Conservation (phyloP, 345 rosid species). For the Salix purpurea region DNA sequence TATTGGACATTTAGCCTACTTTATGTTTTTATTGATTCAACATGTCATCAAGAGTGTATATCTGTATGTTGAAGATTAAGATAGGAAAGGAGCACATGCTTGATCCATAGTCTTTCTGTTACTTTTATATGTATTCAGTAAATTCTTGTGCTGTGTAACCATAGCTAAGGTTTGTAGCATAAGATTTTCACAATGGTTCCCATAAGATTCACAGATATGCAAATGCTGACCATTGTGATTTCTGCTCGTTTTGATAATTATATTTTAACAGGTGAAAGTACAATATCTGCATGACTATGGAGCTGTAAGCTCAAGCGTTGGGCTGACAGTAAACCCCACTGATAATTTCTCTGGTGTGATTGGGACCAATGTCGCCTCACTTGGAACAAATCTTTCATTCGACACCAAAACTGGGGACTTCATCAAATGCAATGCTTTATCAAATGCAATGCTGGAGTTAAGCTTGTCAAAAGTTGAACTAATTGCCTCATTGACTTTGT, state of each 20-base stretch:
- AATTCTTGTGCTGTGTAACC: not conserved
- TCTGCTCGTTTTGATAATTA: slow-evolving; percentile 1
- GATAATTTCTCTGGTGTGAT: slow-evolving; percentile 77
- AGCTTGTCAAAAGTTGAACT: slow-evolving; percentile 66
- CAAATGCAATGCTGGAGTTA: slow-evolving; percentile 74
- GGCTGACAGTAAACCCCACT: slow-evolving; percentile 70
- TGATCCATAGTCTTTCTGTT: not conserved
- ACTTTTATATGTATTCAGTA: too few species aligned
- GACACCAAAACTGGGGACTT: slow-evolving; percentile 78
- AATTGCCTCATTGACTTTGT: slow-evolving; percentile 67
- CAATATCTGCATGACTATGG: slow-evolving; percentile 87
- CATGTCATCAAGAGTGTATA: not conserved
- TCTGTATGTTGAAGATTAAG: not conserved
- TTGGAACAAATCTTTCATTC: slow-evolving; percentile 76
- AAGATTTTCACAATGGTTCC: not conserved
- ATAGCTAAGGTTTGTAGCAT: not conserved
- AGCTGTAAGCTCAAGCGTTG: slow-evolving; percentile 73
- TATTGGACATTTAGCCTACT: not conserved
- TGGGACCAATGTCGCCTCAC: slow-evolving; percentile 52
- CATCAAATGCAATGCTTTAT: too few species aligned
- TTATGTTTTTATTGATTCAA: not conserved
- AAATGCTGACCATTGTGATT: not conserved
- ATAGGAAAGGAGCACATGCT: not conserved
- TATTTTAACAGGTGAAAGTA: slow-evolving; percentile 60
- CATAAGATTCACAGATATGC: not conserved